These are phyloP conservation scores for Aspergillus avenaceus DNA, from an alignment of 495 filamentous ascomycete species.

Conservation along the genomic window DNA sequence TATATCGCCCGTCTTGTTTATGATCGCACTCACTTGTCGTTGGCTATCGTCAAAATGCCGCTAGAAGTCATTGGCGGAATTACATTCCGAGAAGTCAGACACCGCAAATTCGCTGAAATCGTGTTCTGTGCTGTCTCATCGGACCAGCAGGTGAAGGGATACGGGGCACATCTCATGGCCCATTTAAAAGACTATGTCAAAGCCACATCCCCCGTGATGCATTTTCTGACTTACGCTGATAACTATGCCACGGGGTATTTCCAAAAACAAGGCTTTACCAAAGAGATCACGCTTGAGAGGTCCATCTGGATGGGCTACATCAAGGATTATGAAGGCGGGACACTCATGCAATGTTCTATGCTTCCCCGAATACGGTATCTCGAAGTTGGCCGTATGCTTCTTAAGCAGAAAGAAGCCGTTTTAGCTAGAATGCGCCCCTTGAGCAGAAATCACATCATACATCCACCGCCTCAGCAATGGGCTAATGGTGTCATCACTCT, in stretches of 20 bases:
- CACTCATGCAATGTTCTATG: constrained; percentile 99
- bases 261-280: constrained; percentile 98
- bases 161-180: constrained; percentile 96
- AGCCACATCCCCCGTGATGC: constrained; percentile 93
- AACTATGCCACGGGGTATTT: constrained; percentile 99
- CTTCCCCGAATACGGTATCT: constrained; percentile 91
- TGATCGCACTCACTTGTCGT: constrained; percentile 90
- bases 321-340: constrained; percentile 98
- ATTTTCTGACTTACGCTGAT: constrained; percentile 97
- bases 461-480: constrained; percentile 81
- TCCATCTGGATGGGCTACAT: constrained; percentile 99
- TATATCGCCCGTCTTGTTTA: constrained; percentile 97
- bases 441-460: constrained; percentile 81
- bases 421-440: constrained; percentile 91
- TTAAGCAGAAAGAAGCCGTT: constrained; percentile 95
- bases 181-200: constrained; percentile 99
- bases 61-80: constrained; percentile 93
- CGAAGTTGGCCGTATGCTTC: constrained; percentile 84
- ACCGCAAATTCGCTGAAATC: constrained; percentile 92
- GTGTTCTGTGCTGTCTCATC: constrained; percentile 98
- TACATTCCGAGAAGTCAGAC: constrained; percentile 93
- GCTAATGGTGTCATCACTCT: constrained; percentile 59
- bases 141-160: constrained; percentile 97
- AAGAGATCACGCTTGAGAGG: constrained; percentile 90
- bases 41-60: constrained; percentile 96